Percentiles rank a stretch among this genome's conserved stretches.
These are phyloP conservation scores for Tylopilus cervinicoccineus DNA, from an alignment of 768 basidiomycete species.

Conservation along the genomic window DNA sequence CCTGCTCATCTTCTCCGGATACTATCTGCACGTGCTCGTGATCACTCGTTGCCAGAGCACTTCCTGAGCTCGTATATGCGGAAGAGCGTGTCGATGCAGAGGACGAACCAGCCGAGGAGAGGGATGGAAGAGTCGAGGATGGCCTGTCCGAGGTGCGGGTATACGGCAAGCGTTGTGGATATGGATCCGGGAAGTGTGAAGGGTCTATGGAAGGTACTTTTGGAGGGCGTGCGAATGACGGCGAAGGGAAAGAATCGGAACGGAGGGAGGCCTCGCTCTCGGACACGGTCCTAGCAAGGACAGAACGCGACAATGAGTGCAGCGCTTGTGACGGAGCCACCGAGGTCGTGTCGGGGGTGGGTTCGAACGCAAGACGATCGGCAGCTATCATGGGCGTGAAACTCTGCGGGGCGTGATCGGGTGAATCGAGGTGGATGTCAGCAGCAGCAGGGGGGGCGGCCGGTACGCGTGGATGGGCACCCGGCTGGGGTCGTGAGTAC, in stretches of 20 bases:
- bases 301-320: conserved; percentile 30
- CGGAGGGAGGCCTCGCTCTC: conserved; percentile 38
- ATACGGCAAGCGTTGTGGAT: conserved; percentile 55
- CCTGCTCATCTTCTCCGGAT: conserved; percentile 54
- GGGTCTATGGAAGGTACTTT: conserved; percentile 53
- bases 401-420: conserved; percentile 13
- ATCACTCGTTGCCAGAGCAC: conserved; percentile 56
- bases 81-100: conserved; percentile 72
- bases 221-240: conserved; percentile 40
- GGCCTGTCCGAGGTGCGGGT: conserved; percentile 32
- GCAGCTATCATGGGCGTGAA: conserved; percentile 20
- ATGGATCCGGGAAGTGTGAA: conserved; percentile 67
- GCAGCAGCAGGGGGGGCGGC: conserved; percentile 30
- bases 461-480: conserved; percentile 38
- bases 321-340: conserved; percentile 20
- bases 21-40: conserved; percentile 64
- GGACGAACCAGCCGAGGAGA: conserved; percentile 69
- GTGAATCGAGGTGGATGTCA: conserved; percentile 26
- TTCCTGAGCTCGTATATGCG: conserved; percentile 72
- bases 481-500: conserved; percentile 28
- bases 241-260: conserved; percentile 34
- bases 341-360: conserved; percentile 14
- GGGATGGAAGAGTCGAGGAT: conserved; percentile 47
- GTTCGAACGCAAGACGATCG: conserved; percentile 11
- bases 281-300: conserved; percentile 37